phyloP scores from a whole-genome alignment of 2,329 filamentous ascomycete species.

The Alternaria solani region DNA sequence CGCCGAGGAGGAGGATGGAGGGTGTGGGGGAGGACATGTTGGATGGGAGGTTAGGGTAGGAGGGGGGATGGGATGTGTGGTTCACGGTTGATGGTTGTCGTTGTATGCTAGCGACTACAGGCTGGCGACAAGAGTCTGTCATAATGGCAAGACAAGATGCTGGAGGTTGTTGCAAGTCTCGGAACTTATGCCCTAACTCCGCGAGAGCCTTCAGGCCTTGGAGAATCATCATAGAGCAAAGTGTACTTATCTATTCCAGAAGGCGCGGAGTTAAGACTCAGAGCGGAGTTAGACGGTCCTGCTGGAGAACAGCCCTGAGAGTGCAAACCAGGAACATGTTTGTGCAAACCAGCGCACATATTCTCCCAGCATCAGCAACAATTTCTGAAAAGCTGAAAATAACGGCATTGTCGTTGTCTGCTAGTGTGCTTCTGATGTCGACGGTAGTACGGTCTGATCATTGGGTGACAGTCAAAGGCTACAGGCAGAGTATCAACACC shows the following conservation, averaged over 20 bases:
- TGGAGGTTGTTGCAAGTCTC: too few species aligned
- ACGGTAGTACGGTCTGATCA: background rate
- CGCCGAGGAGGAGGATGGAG: constrained; percentile 67
- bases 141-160: too few species aligned
- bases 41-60: too few species aligned
- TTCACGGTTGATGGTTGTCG: background rate
- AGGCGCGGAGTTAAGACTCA: constrained; percentile 9
- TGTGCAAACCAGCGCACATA: background rate
- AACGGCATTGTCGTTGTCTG: background rate
- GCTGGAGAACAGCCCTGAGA: background rate
- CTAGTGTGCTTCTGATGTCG: background rate
- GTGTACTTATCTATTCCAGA: too few species aligned
- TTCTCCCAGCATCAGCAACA: accelerated
- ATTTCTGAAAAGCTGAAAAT: background rate
- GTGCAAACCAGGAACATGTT: background rate
- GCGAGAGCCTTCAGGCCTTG: too few species aligned
- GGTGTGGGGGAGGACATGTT: constrained; percentile 6
- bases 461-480: background rate
- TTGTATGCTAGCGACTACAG: too few species aligned
- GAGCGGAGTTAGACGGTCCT: constrained; percentile 8
- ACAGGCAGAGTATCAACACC: accelerated
- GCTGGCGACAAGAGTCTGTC: background rate
- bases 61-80: too few species aligned
- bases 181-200: too few species aligned
- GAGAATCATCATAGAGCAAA: too few species aligned